These are phyloP conservation scores for Pseudohyphozyma bogoriensis DNA, from an alignment of 768 basidiomycete genomes.

Conservation along the genomic window DNA sequence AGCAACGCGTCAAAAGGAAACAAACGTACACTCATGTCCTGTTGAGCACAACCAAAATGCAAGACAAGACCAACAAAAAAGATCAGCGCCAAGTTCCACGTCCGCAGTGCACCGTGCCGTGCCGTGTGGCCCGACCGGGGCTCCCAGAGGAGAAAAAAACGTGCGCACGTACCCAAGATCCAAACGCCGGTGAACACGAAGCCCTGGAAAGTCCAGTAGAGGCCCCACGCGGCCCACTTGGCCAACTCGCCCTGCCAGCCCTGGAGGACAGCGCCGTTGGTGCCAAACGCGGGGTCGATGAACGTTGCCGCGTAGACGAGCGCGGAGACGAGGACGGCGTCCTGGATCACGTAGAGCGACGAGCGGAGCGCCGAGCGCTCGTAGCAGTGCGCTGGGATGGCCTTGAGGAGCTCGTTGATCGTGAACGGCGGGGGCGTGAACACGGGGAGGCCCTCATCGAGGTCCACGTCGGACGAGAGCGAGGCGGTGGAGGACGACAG, in stretches of 20 bases:
- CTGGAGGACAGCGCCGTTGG: constrained; percentile 46
- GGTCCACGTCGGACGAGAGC: constrained; percentile 12
- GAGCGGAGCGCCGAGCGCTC: constrained; percentile 77
- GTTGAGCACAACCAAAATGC: not conserved
- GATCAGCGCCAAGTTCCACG: not conserved
- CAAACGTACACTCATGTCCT: constrained; percentile 9
- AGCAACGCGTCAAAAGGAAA: not conserved
- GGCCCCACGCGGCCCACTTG: constrained; percentile 29
- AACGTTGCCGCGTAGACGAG: constrained; percentile 59
- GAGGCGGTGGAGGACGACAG: not conserved
- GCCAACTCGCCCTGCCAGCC: constrained; percentile 53
- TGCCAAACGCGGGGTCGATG: constrained; percentile 50
- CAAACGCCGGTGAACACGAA: constrained; percentile 65
- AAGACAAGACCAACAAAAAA: too few relatives aligned
- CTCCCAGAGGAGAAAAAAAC: not conserved
- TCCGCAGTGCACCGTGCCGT: too few relatives aligned
- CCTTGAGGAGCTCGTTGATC: constrained; percentile 32
- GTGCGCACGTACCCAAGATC: not conserved
- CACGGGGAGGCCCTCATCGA: constrained; percentile 8
- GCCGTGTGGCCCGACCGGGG: not conserved
- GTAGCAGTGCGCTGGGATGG: constrained; percentile 57
- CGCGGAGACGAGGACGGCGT: constrained; percentile 56
- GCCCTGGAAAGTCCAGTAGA: constrained; percentile 42
- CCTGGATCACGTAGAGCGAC: constrained; percentile 65
- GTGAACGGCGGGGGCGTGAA: constrained; percentile 32